These are phyloP conservation scores for Fusarium albosuccineum DNA, from an alignment of 2,329 filamentous ascomycete species.

Conservation along the genomic window DNA sequence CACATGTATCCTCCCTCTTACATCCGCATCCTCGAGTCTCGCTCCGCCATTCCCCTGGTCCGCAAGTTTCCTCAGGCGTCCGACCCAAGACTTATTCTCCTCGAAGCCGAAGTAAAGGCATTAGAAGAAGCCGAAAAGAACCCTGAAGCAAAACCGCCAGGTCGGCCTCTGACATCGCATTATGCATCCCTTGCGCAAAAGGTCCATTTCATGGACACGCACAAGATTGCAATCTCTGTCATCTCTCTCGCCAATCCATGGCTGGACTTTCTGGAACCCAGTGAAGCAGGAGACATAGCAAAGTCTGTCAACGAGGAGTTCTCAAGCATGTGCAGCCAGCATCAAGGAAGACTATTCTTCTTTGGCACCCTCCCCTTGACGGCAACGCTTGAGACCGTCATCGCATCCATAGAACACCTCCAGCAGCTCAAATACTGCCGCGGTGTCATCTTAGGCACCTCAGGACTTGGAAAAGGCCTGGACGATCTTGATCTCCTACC, in stretches of 20 bases:
- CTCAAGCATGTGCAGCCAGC: slow-evolving; percentile 74
- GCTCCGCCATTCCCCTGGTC: slow-evolving; percentile 76
- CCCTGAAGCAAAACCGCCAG: slow-evolving; percentile 70
- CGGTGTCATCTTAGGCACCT: slow-evolving; percentile 90
- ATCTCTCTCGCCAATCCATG: slow-evolving; percentile 94
- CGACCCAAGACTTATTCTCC: slow-evolving; percentile 75
- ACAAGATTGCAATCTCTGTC: slow-evolving; percentile 85
- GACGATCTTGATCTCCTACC: slow-evolving; percentile 82
- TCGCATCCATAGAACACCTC: slow-evolving; percentile 74
- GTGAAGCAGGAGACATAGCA: slow-evolving; percentile 74
- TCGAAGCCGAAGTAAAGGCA: slow-evolving; percentile 63
- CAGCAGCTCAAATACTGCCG: slow-evolving; percentile 74
- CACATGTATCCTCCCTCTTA: slow-evolving; percentile 78
- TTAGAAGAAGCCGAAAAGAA: slow-evolving; percentile 66
- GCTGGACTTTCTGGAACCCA: slow-evolving; percentile 82
- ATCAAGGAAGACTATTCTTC: slow-evolving; percentile 79
- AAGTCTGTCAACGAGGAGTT: slow-evolving; percentile 82
- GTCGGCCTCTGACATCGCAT: slow-evolving; percentile 84
- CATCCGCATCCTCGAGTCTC: slow-evolving; percentile 70
- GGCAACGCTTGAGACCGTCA: slow-evolving; percentile 71
- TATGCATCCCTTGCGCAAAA: slow-evolving; percentile 87
- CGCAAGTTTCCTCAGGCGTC: slow-evolving; percentile 70
- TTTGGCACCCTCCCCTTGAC: slow-evolving; percentile 87
- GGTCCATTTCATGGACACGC: slow-evolving; percentile 87
- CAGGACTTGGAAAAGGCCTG: slow-evolving; percentile 81